phyloP scores from a whole-genome alignment of 1,284 basidiomycete species.

The Fomitopsis pinicola region DNA sequence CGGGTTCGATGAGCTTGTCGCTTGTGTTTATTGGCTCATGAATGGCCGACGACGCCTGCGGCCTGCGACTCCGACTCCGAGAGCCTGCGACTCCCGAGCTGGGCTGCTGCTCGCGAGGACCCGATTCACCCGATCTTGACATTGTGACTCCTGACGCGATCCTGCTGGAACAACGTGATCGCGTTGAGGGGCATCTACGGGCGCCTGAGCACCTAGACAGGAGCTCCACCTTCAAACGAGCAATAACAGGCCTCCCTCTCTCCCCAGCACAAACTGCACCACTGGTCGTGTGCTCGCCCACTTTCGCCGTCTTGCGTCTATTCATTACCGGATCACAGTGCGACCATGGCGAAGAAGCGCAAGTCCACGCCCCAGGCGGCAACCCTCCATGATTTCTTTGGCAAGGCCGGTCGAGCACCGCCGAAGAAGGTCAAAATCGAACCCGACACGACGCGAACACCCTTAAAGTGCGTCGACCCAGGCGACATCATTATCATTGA shows the following conservation, averaged over 20 bases:
- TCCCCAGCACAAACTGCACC: no score
- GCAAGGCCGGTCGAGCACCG: conserved; percentile 13
- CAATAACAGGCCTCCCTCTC: no score
- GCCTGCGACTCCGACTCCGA: no score
- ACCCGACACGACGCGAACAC: conserved; percentile 5
- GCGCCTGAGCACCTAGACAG: no score
- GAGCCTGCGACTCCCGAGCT: no score
- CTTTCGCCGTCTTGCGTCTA: not conserved
- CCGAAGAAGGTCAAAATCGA: conserved; percentile 17
- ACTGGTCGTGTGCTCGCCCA: no score
- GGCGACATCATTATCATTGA: conserved; percentile 55
- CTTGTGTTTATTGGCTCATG: not conserved
- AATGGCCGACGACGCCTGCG: no score
- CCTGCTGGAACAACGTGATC: not conserved
- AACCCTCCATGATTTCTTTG: conserved; percentile 52
- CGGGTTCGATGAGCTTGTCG: not conserved
- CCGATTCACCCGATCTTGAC: no score
- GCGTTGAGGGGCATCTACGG: not conserved
- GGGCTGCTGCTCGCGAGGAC: no score
- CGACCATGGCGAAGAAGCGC: conserved; percentile 35
- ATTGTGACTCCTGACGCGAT: not conserved
- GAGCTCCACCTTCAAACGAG: no score
- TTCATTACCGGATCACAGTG: not conserved
- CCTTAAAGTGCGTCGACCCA: conserved; percentile 20
- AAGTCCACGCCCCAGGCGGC: conserved; percentile 31